Evolutionary conservation across 2,329 filamentous ascomycete genomes (phyloP).

Genomic region (Cordyceps fumosorosea): DNA sequence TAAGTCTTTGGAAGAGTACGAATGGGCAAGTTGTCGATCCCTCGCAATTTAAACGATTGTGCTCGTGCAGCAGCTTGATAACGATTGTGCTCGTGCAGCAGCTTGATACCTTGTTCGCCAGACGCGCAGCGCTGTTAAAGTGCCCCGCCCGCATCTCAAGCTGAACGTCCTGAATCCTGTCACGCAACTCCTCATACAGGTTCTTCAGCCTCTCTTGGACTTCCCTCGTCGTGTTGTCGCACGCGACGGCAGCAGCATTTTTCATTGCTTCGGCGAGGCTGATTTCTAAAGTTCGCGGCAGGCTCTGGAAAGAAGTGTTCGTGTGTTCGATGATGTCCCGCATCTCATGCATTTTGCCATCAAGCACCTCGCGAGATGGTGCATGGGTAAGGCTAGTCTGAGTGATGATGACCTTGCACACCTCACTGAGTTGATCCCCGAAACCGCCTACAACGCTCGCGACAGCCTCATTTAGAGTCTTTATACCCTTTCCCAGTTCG

Average conservation of each 20-base stretch:
- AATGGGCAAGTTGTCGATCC: neutral
- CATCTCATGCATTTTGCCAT: neutral
- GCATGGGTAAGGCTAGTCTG: neutral
- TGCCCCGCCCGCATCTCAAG: neutral
- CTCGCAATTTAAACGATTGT: neutral
- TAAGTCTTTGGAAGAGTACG: neutral
- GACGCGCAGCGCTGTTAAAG: neutral
- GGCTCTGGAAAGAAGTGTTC: neutral
- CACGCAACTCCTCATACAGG: neutral
- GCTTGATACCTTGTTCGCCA: neutral
- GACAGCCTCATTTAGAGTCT: neutral
- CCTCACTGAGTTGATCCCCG: neutral
- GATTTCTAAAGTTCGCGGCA: neutral
- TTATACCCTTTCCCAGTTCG: neutral
- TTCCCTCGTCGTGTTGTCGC: neutral
- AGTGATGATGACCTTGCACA: neutral
- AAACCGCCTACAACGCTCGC: neutral
- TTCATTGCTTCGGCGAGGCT: neutral
- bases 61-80: too few relatives aligned
- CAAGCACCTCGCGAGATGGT: neutral
- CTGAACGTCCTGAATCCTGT: neutral
- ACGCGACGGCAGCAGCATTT: neutral
- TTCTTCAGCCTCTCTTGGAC: neutral
- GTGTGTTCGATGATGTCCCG: neutral
- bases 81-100: too few relatives aligned